Base-by-base conservation (phyloP, 768 basidiomycete genomes). In the Tulasnella sp. region DNA sequence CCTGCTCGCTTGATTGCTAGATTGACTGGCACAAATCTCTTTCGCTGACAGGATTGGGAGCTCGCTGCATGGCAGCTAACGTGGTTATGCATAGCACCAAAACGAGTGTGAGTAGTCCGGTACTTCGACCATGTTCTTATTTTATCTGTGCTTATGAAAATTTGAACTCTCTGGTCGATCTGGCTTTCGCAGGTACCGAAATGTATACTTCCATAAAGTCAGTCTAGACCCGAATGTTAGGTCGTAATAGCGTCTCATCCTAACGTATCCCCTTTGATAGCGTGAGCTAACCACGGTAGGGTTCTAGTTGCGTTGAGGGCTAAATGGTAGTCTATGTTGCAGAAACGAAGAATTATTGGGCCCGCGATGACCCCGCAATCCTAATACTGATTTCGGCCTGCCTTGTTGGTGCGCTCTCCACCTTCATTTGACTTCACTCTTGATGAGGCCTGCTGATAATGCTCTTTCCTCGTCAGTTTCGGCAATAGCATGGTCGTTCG, bases 271-370 rank as follows among this genome's bases (percentile, higher is more conserved):
- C n/a, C 46, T 24, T 18, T 19, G 46, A n/a, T 44, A 77, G 34
- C 44, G 9, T 42, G 68, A 78, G 34, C 38, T 27, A n/a, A 42
- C 73, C 40, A 46, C 75, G 38, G 68, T 62, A 44, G 48, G 62
- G 24, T 56, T 42, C 77, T 46, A 77, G 36, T 68, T 14, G 14
- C 39, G 14, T 71, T 62, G 42, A 80, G 42, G n/a, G 14, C 34
- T 68, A 31, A 68, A 68, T 34, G 8, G n/a, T 12, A 34, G 71
- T 46, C 24, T 46, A 44, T 36, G 40, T 52, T 81, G 71, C 86
- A 94, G 96, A 98, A 88, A 98, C 97, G 27, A 98, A 98, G 88
- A 98, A 99, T 85, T 95, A 94, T 21, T 98, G 97, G 97, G 96
- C 97, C 27, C 88, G 97, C 85, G 97, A 99, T 85, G 97, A 99